Conservation (phyloP, 225 moss, liverwort and hornwort species). For the Physcomitrium patens region DNA sequence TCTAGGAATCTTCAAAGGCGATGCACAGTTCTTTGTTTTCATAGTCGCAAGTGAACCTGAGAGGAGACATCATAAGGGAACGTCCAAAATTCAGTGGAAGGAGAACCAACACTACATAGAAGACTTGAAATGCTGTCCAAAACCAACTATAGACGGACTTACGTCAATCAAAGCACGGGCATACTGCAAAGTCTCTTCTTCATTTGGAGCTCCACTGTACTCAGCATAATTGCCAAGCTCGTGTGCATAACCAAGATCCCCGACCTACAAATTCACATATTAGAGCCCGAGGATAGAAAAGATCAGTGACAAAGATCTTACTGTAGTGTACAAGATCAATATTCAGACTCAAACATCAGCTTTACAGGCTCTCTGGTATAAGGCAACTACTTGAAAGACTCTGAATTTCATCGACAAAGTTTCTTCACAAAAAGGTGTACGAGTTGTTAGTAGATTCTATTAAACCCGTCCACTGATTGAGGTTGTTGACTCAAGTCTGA, state of each 20-base stretch:
- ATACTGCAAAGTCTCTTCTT: constrained; percentile 71
- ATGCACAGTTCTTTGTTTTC: neutral
- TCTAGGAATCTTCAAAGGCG: neutral
- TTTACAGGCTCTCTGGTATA: no score
- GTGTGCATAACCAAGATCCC: constrained; percentile 68
- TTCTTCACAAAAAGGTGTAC: neutral
- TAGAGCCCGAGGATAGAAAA: neutral
- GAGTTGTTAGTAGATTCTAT: neutral
- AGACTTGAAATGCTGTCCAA: neutral
- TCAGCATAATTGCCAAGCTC: constrained; percentile 83
- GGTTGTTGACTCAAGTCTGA: neutral
- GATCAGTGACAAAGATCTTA: neutral
- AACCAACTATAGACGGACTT: constrained; percentile 33
- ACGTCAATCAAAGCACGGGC: constrained; percentile 78
- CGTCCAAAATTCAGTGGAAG: neutral
- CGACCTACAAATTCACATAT: constrained; percentile 44
- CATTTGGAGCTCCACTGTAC: constrained; percentile 77
- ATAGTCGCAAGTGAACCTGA: neutral
- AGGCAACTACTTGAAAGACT: no score
- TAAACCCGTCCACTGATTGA: neutral
- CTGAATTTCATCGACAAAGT: no score
- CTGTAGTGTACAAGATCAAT: no score
- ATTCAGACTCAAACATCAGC: no score
- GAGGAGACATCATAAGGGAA: neutral
- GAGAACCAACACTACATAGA: neutral